A percentile compares a stretch with the other conserved stretches of the same genome.
Evolutionary conservation across 305 asterid species (phyloP).

Genomic region (Lippia alba): DNA sequence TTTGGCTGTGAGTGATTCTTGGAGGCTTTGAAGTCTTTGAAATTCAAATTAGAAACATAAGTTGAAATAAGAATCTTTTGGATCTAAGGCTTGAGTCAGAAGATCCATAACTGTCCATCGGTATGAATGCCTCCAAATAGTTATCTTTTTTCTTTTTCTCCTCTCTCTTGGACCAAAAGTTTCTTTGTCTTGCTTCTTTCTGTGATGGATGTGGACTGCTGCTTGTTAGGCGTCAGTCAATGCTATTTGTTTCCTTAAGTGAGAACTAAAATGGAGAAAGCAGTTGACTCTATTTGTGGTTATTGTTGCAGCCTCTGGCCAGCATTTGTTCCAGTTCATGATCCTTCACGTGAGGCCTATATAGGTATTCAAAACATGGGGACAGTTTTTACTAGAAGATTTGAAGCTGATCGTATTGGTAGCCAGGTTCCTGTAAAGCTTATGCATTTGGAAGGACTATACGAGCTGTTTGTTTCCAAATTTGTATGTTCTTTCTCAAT

Average conservation of each 20-base stretch:
- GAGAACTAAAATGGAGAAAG: conserved; percentile 32
- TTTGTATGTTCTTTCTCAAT: conserved; percentile 39
- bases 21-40: too few species aligned
- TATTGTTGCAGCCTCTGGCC: conserved; percentile 88
- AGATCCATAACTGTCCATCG: neutral
- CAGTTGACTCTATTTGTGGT: conserved; percentile 33
- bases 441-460: conserved; percentile 97
- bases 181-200: conserved; percentile 13
- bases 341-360: conserved; percentile 91
- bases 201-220: conserved; percentile 18
- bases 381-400: conserved; percentile 89
- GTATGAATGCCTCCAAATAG: neutral
- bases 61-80: neutral
- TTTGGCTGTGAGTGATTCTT: too few species aligned
- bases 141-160: too few species aligned
- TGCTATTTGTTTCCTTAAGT: conserved; percentile 22
- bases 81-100: conserved; percentile 1
- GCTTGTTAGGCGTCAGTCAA: conserved; percentile 12
- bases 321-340: conserved; percentile 98
- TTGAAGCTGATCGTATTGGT: conserved; percentile 91
- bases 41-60: too few species aligned
- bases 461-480: conserved; percentile 87
- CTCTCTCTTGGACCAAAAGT: neutral
- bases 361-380: conserved; percentile 98
- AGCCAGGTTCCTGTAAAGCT: conserved; percentile 96